A percentile compares a stretch with the other conserved stretches of the same genome.
Conservation (phyloP, 352 stramenopile species). For the Phytophthora agathidicida region DNA sequence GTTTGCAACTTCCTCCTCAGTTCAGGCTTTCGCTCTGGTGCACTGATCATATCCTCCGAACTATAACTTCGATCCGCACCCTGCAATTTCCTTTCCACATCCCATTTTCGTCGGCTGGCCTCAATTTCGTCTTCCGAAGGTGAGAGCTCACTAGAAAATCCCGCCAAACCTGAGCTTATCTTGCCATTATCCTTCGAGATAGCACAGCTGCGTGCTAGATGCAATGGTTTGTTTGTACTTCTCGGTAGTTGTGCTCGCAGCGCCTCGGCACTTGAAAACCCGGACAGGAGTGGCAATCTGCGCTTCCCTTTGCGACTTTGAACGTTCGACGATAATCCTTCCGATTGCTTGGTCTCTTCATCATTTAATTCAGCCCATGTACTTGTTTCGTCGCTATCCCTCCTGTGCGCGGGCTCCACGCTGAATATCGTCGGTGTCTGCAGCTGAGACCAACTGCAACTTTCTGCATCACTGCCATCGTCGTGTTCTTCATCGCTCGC, state of each 20-base stretch:
- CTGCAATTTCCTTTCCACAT: constrained; percentile 30
- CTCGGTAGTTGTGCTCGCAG: constrained; percentile 30
- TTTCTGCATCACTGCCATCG: constrained; percentile 19
- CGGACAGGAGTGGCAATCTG: constrained; percentile 29
- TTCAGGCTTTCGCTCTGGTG: constrained; percentile 3
- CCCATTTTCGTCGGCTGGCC: constrained; percentile 30
- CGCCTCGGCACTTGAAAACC: constrained; percentile 33
- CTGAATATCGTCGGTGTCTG: constrained; percentile 19
- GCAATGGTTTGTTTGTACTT: constrained; percentile 5
- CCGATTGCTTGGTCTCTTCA: background rate
- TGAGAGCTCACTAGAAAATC: background rate
- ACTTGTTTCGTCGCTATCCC: background rate
- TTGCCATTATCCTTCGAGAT: constrained; percentile 1
- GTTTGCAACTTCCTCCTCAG: constrained; percentile 5
- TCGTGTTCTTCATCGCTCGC: constrained; percentile 38
- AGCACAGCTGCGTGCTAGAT: background rate
- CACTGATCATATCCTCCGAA: background rate
- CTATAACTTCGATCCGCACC: constrained; percentile 8
- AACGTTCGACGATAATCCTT: background rate
- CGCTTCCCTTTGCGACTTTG: constrained; percentile 13
- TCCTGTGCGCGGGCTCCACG: constrained; percentile 2
- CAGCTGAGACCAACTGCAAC: constrained; percentile 29
- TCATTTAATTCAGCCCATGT: constrained; percentile 9
- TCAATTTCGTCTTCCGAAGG: constrained; percentile 18
- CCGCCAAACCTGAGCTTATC: background rate